phyloP scores from a whole-genome alignment of 2,329 filamentous ascomycete species.

The Colletotrichum sp. region DNA sequence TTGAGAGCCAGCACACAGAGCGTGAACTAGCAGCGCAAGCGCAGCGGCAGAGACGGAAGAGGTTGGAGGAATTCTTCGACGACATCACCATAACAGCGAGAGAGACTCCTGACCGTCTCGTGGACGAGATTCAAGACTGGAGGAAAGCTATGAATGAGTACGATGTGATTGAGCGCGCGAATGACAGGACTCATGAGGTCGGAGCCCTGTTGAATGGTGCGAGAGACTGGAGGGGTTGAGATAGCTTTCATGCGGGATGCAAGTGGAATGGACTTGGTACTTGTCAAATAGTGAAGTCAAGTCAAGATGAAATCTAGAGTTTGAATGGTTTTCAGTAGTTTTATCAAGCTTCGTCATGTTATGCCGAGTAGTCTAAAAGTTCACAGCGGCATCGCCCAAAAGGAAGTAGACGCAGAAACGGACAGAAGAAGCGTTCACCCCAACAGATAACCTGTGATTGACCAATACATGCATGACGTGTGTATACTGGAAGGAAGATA shows the following conservation, averaged over 20 bases:
- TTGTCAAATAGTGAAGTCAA: no score
- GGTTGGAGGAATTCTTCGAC: not conserved
- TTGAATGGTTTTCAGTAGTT: no score
- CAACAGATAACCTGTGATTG: no score
- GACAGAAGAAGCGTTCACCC: no score
- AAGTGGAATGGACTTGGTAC: no score
- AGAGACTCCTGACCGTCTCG: not conserved
- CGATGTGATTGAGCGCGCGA: not conserved
- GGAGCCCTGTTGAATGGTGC: not conserved
- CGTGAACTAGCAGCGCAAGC: not conserved
- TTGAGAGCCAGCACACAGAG: not conserved
- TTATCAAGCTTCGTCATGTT: no score
- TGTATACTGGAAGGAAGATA: no score
- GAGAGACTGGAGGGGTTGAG: not conserved
- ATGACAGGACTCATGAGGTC: not conserved
- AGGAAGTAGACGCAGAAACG: no score
- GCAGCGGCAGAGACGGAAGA: not conserved
- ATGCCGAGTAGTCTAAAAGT: no score
- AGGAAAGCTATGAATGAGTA: not conserved
- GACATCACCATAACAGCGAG: not conserved
- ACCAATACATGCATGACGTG: no score
- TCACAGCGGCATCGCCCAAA: no score
- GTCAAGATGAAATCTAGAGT: no score
- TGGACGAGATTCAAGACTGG: not conserved
- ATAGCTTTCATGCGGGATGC: not conserved